These are phyloP conservation scores for Aspergillus persii DNA, from an alignment of 2,329 filamentous ascomycete genomes.

Conservation along the genomic window DNA sequence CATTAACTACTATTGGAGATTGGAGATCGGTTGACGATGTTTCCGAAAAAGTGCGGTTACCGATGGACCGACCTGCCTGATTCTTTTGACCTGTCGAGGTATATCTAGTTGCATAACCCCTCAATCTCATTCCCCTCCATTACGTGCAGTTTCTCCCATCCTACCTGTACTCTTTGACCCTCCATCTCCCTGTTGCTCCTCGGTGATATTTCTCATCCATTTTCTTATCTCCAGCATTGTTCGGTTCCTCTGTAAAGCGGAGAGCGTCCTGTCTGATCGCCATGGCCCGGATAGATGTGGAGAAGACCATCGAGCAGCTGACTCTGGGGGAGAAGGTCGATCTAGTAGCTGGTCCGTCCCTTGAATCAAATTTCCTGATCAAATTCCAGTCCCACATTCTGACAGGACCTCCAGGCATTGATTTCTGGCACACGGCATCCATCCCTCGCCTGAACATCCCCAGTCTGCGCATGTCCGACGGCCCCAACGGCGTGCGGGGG, in stretches of 20 bases:
- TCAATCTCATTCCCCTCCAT: not conserved
- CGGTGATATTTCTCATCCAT: not conserved
- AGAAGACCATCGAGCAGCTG: constrained; percentile 53
- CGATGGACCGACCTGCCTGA: not conserved
- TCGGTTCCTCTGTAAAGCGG: not conserved
- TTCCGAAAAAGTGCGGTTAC: not conserved
- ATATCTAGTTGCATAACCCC: not conserved
- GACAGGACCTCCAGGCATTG: constrained; percentile 32
- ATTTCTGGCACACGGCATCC: constrained; percentile 68
- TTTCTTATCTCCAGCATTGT: not conserved
- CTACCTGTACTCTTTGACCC: not conserved
- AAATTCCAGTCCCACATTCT: not conserved
- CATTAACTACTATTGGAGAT: not conserved
- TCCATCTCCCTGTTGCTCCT: not conserved
- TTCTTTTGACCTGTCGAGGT: not conserved
- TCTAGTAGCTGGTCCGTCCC: constrained; percentile 33
- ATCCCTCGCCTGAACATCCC: constrained; percentile 64
- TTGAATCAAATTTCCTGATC: not conserved
- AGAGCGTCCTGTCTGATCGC: constrained; percentile 4
- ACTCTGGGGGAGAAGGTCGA: constrained; percentile 59
- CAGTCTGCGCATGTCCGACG: constrained; percentile 65
- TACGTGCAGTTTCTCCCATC: not conserved
- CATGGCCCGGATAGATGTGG: constrained; percentile 38
- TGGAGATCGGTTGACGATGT: not conserved
- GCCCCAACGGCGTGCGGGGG: constrained; percentile 68